Conservation (phyloP, 192 early-diverging fungal species). For the Coemansia sp. region DNA sequence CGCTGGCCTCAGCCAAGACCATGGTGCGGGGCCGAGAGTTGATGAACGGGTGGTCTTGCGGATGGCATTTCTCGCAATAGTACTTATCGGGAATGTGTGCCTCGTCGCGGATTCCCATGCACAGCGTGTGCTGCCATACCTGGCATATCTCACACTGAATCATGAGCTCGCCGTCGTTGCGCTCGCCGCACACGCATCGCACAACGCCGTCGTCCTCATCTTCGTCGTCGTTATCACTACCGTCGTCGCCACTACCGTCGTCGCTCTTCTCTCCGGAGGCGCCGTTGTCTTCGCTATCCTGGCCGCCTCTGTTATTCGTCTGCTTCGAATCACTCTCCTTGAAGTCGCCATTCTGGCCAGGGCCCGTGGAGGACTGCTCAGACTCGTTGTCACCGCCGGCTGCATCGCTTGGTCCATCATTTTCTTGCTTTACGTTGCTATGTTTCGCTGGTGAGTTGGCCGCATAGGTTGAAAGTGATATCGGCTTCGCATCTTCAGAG, state of each 20-base stretch:
- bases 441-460: neutral
- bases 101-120: slow-evolving; percentile 77
- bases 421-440: neutral
- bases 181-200: slow-evolving; percentile 55
- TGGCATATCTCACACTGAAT: slow-evolving; percentile 93
- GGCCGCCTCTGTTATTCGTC: neutral
- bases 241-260: slow-evolving; percentile 12
- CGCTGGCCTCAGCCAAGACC: slow-evolving; percentile 44
- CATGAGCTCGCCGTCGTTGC: slow-evolving; percentile 76
- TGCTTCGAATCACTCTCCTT: neutral
- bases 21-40: slow-evolving; percentile 48
- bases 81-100: slow-evolving; percentile 86
- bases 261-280: slow-evolving; percentile 1
- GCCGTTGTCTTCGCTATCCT: neutral
- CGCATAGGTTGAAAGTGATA: neutral
- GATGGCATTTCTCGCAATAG: slow-evolving; percentile 89
- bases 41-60: slow-evolving; percentile 76
- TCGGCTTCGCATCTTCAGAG: neutral
- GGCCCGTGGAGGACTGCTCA: neutral
- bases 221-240: slow-evolving; percentile 13
- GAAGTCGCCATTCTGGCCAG: neutral
- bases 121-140: slow-evolving; percentile 95
- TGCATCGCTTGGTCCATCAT: neutral
- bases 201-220: slow-evolving; percentile 51
- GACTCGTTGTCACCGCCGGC: neutral